A percentile compares a stretch with the other conserved stretches of the same genome.
Evolutionary conservation across 139 green algal genomes (phyloP).

Genomic region (Nannochloris sp.): DNA sequence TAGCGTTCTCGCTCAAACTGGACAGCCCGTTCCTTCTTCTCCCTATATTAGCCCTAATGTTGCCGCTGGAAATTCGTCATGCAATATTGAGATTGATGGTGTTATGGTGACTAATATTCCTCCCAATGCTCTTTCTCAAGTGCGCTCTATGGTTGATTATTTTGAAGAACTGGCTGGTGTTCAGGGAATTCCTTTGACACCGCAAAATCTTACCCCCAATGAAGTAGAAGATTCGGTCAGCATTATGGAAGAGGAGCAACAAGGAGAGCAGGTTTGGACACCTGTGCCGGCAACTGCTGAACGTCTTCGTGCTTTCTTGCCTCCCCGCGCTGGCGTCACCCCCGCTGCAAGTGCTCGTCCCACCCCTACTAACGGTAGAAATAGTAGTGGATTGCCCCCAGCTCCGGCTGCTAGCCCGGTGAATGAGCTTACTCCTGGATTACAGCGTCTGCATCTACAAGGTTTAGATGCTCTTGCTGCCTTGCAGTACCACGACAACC

Average conservation of each 20-base stretch:
- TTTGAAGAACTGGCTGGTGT: conserved; percentile 19
- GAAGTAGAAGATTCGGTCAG: too few relatives aligned
- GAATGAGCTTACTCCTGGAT: background rate
- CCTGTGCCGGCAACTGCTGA: background rate
- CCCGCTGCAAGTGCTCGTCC: background rate
- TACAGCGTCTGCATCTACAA: background rate
- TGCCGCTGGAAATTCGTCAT: too few relatives aligned
- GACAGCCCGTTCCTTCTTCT: too few relatives aligned
- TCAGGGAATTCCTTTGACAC: background rate
- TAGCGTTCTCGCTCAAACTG: too few relatives aligned
- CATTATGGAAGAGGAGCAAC: background rate
- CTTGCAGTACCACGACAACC: background rate
- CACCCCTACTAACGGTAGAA: background rate
- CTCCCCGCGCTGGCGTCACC: background rate
- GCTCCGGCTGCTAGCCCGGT: background rate
- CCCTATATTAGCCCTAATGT: too few relatives aligned
- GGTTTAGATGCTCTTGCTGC: background rate
- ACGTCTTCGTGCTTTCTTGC: background rate
- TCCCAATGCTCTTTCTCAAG: background rate
- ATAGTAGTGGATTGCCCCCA: background rate
- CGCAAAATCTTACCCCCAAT: too few relatives aligned
- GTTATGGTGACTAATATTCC: conserved; percentile 22
- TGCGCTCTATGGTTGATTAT: conserved; percentile 22
- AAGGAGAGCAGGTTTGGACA: background rate
- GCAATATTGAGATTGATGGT: background rate